phyloP scores from a whole-genome alignment of 257 asterid genomes.

The Ajuga chamaepitys region DNA sequence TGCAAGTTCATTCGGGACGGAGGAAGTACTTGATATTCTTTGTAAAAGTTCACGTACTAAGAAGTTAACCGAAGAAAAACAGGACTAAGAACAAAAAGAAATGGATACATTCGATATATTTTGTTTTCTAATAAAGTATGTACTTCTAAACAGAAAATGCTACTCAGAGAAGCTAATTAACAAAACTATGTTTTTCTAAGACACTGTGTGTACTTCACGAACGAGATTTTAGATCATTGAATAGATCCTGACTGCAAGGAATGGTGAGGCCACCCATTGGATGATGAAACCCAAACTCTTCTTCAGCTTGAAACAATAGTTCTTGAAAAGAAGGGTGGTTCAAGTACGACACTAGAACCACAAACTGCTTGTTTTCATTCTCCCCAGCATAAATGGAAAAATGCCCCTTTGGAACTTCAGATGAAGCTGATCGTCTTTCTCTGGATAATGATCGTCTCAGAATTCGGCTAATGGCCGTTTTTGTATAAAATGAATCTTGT shows the following conservation, averaged over 20 bases:
- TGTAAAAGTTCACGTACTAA: too few relatives aligned
- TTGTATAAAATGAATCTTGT: not conserved
- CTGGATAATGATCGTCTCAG: not conserved
- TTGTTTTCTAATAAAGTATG: too few relatives aligned
- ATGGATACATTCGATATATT: not conserved
- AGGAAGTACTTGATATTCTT: too few relatives aligned
- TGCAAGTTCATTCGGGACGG: too few relatives aligned
- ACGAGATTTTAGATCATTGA: constrained; percentile 9
- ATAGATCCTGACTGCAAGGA: constrained; percentile 22
- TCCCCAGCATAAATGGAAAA: not conserved
- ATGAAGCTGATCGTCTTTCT: not conserved
- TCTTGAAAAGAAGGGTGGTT: too few relatives aligned
- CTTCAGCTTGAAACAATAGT: not conserved
- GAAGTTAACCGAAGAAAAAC: too few relatives aligned
- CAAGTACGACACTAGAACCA: too few relatives aligned
- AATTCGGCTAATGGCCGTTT: not conserved
- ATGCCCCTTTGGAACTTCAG: not conserved
- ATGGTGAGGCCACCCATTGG: constrained; percentile 24
- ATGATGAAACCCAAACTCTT: constrained; percentile 37
- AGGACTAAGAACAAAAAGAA: too few relatives aligned
- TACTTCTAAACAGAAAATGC: too few relatives aligned
- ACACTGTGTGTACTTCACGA: not conserved
- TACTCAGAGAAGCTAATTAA: not conserved
- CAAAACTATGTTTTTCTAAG: not conserved
- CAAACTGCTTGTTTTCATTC: too few relatives aligned